Percentiles rank a stretch among this genome's conserved stretches.
phyloP scores from a whole-genome alignment of 371 early-diverging fungal species.

The Nosema muscidifuracis region DNA sequence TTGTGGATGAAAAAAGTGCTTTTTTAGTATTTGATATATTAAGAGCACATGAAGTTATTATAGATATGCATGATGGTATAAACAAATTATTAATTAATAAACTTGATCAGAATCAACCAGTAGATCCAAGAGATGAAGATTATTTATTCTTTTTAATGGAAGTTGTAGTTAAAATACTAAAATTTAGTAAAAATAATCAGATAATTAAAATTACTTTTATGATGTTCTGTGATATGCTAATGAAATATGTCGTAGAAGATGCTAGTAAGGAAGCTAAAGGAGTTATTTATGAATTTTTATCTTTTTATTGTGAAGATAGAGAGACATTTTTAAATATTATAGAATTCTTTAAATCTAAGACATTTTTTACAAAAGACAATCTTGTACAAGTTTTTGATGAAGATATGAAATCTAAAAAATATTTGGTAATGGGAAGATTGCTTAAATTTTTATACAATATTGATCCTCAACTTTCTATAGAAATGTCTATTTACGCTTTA shows the following conservation, averaged over 20 bases:
- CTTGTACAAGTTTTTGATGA: slow-evolving; percentile 14
- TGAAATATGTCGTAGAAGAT: slow-evolving; percentile 18
- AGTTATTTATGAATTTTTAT: slow-evolving; percentile 39
- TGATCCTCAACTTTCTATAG: neutral
- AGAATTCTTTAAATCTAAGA: slow-evolving; percentile 33
- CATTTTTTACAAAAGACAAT: slow-evolving; percentile 35
- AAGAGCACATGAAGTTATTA: slow-evolving; percentile 3
- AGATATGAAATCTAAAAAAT: slow-evolving; percentile 20
- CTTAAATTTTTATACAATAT: slow-evolving; percentile 40
- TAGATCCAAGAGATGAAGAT: slow-evolving; percentile 42
- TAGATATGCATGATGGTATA: slow-evolving; percentile 36
- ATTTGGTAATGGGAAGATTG: slow-evolving; percentile 20
- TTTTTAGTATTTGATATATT: slow-evolving; percentile 30
- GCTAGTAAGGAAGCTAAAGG: slow-evolving; percentile 24
- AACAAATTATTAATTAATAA: slow-evolving; percentile 10
- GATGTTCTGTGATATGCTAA: slow-evolving; percentile 37
- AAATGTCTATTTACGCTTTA: slow-evolving; percentile 38
- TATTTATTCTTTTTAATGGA: slow-evolving; percentile 36
- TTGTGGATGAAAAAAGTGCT: slow-evolving; percentile 28
- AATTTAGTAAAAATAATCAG: slow-evolving; percentile 3
- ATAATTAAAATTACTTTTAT: slow-evolving; percentile 33
- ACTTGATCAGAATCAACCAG: slow-evolving; percentile 18
- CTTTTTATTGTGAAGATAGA: slow-evolving; percentile 34
- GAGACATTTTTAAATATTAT: slow-evolving; percentile 11
- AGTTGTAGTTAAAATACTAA: slow-evolving; percentile 31